phyloP scores from a whole-genome alignment of 345 rosid genomes.

The Eucalyptus microcorys region DNA sequence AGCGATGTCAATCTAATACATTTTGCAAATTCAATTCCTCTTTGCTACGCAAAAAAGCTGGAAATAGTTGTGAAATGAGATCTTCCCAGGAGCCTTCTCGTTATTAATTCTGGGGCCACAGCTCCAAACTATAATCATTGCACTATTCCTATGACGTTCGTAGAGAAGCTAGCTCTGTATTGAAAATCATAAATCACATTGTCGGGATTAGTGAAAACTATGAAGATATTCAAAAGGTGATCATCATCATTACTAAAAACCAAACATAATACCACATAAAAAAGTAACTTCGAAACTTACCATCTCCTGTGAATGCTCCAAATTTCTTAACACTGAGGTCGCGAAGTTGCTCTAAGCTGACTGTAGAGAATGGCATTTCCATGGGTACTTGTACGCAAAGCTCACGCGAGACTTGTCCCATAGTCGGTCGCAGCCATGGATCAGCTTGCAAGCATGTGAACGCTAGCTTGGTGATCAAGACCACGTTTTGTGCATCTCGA shows the following conservation, averaged over 20 bases:
- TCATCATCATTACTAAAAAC: too few species aligned
- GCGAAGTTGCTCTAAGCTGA: too few species aligned
- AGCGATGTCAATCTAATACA: fast-evolving
- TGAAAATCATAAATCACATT: background rate
- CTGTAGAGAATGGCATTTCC: too few species aligned
- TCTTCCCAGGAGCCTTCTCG: background rate
- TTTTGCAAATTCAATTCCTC: background rate
- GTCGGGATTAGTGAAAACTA: background rate
- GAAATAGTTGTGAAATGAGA: background rate
- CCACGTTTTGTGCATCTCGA: background rate
- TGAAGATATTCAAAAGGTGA: background rate
- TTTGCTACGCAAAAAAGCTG: background rate
- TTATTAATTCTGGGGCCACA: background rate
- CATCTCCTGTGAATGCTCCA: too few species aligned
- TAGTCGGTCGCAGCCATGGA: fast-evolving
- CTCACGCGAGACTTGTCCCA: background rate
- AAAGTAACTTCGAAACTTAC: too few species aligned
- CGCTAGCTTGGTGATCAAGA: background rate
- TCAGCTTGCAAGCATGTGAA: background rate
- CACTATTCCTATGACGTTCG: background rate
- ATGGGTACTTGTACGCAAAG: fast-evolving
- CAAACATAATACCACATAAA: too few species aligned
- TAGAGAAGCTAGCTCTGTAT: background rate
- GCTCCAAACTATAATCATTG: fast-evolving
- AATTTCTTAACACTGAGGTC: too few species aligned